Evolutionary conservation across 2,329 filamentous ascomycete genomes (phyloP).

Genomic region (Colletotrichum sp.): DNA sequence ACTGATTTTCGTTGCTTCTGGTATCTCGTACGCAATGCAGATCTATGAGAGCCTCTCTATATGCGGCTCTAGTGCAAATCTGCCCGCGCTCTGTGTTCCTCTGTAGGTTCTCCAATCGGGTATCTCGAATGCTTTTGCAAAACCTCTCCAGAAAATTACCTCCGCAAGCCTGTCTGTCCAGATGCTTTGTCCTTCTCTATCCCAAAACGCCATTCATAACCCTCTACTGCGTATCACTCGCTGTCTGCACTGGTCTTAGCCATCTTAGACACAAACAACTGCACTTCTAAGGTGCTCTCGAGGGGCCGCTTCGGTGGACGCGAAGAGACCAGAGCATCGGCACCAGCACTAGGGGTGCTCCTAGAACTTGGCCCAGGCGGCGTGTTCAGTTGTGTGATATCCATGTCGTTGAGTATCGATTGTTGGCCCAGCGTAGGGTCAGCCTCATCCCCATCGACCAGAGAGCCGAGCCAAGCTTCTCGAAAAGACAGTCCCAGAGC

Average conservation of each 20-base stretch:
- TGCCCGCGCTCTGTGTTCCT: neutral
- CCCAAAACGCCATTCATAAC: neutral
- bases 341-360: neutral
- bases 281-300: neutral
- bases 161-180: neutral
- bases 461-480: slow-evolving; percentile 55
- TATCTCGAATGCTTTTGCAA: neutral
- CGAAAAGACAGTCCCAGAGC: slow-evolving; percentile 68
- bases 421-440: neutral
- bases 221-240: neutral
- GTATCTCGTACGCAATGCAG: neutral
- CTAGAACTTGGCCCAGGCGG: neutral
- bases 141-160: neutral
- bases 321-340: neutral
- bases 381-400: neutral
- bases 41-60: neutral
- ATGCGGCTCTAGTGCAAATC: neutral
- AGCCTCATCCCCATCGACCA: slow-evolving; percentile 24
- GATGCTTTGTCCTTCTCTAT: neutral
- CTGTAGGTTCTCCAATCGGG: neutral
- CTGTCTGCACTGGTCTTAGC: neutral
- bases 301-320: neutral
- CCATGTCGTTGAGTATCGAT: neutral
- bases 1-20: neutral
- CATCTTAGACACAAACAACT: neutral